A percentile compares a stretch with the other conserved stretches of the same genome.
These are phyloP conservation scores for Fonsecaea erecta DNA, from an alignment of 2,329 filamentous ascomycete genomes.

Conservation along the genomic window DNA sequence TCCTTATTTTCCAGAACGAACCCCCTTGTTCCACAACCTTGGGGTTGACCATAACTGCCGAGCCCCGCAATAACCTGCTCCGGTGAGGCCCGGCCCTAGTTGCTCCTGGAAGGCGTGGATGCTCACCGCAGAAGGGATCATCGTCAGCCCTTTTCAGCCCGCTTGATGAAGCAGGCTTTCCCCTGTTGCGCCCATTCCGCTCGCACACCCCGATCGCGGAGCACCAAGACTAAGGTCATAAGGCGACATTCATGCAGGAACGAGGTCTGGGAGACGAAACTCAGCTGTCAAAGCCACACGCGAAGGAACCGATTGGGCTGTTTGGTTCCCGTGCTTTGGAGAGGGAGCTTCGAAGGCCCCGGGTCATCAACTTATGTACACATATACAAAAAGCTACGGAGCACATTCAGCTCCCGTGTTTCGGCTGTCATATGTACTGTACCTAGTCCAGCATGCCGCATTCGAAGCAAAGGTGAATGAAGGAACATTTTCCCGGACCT, in stretches of 20 bases:
- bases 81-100: slow-evolving; percentile 1
- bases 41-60: background rate
- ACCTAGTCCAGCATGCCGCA: too few species aligned
- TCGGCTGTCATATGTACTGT: too few species aligned
- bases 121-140: background rate
- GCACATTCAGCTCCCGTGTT: too few species aligned
- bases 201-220: background rate
- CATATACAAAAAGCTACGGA: too few species aligned
- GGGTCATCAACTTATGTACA: too few species aligned
- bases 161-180: background rate
- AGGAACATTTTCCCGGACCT: too few species aligned
- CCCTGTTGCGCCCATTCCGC: background rate
- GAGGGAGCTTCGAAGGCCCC: too few species aligned
- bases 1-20: background rate
- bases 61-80: background rate
- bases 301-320: too few species aligned
- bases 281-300: too few species aligned
- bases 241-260: background rate
- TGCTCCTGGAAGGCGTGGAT: background rate
- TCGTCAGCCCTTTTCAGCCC: background rate
- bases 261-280: too few species aligned
- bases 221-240: background rate
- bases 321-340: too few species aligned
- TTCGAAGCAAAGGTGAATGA: too few species aligned
- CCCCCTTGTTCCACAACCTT: background rate